Percentiles rank a stretch among this genome's conserved stretches.
Evolutionary conservation across 1,284 basidiomycete species (phyloP).

Genomic region (Ceratobasidium sp.): DNA sequence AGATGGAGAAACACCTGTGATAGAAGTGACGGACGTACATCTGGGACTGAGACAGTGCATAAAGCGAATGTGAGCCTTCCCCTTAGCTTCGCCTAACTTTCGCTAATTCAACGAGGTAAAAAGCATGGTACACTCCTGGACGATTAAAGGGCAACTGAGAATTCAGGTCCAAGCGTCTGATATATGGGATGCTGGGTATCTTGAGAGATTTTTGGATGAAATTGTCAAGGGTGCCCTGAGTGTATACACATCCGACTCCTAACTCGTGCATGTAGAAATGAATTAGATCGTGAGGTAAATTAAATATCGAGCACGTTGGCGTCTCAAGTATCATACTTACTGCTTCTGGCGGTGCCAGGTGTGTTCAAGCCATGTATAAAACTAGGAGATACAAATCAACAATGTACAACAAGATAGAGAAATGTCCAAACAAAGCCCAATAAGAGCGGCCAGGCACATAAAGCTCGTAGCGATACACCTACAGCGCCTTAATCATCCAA

Average conservation of each 20-base stretch:
- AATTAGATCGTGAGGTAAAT: not conserved
- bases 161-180: slow-evolving; percentile 38
- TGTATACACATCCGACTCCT: slow-evolving; percentile 10
- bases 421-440: not conserved
- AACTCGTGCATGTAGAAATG: not conserved
- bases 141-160: slow-evolving; percentile 15
- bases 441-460: not conserved
- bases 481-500: slow-evolving; percentile 28
- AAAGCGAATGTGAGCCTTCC: slow-evolving; percentile 23
- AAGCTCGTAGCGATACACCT: not conserved
- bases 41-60: slow-evolving; percentile 30
- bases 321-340: no score
- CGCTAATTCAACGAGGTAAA: not conserved
- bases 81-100: not conserved
- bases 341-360: not conserved
- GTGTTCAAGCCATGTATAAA: not conserved
- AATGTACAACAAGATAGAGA: not conserved
- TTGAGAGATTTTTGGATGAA: slow-evolving; percentile 31
- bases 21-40: slow-evolving; percentile 17
- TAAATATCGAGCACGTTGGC: no score
- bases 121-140: slow-evolving; percentile 31
- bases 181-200: slow-evolving; percentile 31
- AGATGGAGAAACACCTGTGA: not conserved
- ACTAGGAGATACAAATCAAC: slow-evolving; percentile 17
- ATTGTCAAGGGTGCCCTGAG: slow-evolving; percentile 32